phyloP scores from a whole-genome alignment of 2,329 filamentous ascomycete species.

The Zymoseptoria ardabiliae region DNA sequence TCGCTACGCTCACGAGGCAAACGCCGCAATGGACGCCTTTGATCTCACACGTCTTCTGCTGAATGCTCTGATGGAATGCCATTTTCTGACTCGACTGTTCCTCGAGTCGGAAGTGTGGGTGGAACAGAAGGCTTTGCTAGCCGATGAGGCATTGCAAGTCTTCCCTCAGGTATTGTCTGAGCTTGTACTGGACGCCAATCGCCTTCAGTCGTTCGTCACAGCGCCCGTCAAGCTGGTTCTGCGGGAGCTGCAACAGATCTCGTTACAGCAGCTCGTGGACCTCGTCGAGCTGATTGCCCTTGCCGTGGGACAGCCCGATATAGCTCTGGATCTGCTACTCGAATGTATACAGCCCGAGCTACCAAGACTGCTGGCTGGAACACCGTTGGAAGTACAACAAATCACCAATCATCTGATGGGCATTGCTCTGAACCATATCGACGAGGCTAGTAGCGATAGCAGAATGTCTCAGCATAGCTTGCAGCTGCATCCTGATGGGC shows the following conservation, averaged over 20 bases:
- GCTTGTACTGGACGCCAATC: neutral
- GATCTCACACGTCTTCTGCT: neutral
- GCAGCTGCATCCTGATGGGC: neutral
- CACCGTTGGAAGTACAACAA: neutral
- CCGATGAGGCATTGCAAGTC: neutral
- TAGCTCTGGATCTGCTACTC: slow-evolving; percentile 3
- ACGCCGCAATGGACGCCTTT: neutral
- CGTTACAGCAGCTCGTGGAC: slow-evolving; percentile 1
- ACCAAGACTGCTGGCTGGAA: neutral
- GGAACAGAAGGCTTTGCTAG: neutral
- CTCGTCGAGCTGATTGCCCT: slow-evolving; percentile 2
- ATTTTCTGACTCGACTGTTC: neutral
- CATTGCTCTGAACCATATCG: slow-evolving; percentile 2
- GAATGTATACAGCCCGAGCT: slow-evolving; percentile 3
- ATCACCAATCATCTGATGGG: neutral
- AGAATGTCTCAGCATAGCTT: neutral
- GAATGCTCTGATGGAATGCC: neutral
- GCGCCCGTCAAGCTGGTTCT: neutral
- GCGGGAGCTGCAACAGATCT: neutral
- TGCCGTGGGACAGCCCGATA: neutral
- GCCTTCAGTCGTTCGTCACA: neutral
- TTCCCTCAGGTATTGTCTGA: neutral
- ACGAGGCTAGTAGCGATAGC: neutral
- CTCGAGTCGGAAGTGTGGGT: neutral
- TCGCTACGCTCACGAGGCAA: neutral